phyloP scores from a whole-genome alignment of 176 grass and related monocot genomes.

The Miscanthus lutarioriparius region DNA sequence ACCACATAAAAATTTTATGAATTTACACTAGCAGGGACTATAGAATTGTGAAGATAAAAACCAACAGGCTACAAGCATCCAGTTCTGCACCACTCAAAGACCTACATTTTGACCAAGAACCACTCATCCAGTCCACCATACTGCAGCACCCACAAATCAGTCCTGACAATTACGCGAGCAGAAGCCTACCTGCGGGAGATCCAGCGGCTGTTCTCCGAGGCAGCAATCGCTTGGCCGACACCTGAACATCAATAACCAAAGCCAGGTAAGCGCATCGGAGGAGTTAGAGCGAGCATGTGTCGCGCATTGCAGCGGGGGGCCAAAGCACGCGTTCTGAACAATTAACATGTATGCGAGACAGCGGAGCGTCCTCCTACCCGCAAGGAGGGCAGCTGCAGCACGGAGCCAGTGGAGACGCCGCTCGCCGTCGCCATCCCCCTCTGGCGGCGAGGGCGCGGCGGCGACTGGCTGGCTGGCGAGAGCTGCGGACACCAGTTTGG shows the following conservation, averaged over 20 bases:
- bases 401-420: slow-evolving; percentile 10
- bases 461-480: slow-evolving; percentile 19
- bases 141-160: background rate
- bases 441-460: background rate
- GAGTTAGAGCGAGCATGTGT: slow-evolving; percentile 19
- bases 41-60: background rate
- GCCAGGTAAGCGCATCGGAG: background rate
- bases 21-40: background rate
- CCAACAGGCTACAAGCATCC: background rate
- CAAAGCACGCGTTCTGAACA: background rate
- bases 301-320: background rate
- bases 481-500: slow-evolving; percentile 10
- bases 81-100: background rate
- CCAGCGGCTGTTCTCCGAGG: slow-evolving; percentile 11
- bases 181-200: slow-evolving; percentile 15
- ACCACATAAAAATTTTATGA: background rate
- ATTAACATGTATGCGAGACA: background rate
- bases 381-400: slow-evolving; percentile 21
- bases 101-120: background rate
- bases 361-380: slow-evolving; percentile 4
- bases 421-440: slow-evolving; percentile 42
- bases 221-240: background rate
- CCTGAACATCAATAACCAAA: slow-evolving; percentile 25
- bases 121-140: background rate
- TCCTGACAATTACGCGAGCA: background rate